Evolutionary conservation across 2,329 filamentous ascomycete genomes (phyloP).

Genomic region (Achaetomium macrosporum): DNA sequence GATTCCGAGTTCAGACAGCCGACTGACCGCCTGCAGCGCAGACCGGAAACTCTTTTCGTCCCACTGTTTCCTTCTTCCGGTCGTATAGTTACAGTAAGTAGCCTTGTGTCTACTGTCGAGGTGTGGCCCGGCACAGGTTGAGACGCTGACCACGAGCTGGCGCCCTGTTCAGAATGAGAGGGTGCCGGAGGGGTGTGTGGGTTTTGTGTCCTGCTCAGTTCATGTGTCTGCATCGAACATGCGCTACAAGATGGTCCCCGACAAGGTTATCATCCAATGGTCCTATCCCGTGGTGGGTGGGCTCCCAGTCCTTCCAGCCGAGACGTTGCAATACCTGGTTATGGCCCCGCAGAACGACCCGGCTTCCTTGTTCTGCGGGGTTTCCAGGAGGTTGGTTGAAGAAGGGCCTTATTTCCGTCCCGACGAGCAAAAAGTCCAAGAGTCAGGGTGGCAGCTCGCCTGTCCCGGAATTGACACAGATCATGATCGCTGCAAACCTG

Average conservation of each 20-base stretch:
- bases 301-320: neutral
- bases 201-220: too few relatives aligned
- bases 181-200: too few relatives aligned
- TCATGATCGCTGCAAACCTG: neutral
- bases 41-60: too few relatives aligned
- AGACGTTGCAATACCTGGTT: neutral
- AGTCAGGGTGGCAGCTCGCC: constrained; percentile 2
- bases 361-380: constrained; percentile 2
- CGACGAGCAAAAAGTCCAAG: neutral
- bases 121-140: too few relatives aligned
- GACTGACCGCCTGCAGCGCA: too few relatives aligned
- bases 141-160: too few relatives aligned
- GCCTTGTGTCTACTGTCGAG: too few relatives aligned
- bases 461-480: neutral
- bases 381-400: constrained; percentile 1
- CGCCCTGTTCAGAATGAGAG: too few relatives aligned
- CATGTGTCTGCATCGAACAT: neutral
- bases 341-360: neutral
- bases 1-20: too few relatives aligned
- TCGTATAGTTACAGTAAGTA: too few relatives aligned
- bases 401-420: neutral
- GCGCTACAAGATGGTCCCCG: neutral
- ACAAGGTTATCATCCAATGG: neutral
- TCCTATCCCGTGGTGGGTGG: neutral
- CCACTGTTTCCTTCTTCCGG: too few relatives aligned